Base-by-base conservation (phyloP, 108 stramenopile genomes). In the Conticribra weissflogii region DNA sequence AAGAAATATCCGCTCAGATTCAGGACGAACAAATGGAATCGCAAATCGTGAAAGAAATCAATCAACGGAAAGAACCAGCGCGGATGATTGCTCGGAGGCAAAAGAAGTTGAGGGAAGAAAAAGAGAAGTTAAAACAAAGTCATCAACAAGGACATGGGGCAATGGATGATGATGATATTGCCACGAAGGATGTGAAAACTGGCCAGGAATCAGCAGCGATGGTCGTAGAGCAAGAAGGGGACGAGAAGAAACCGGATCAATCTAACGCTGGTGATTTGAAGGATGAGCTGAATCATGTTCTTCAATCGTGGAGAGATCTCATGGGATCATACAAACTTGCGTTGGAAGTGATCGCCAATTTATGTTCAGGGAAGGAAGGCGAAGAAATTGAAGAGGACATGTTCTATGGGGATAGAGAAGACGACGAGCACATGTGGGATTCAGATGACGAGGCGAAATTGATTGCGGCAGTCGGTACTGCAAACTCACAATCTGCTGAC, bases 61-160 rank as follows among this genome's bases (percentile, higher is more conserved):
- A 85, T 52, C 74, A 76, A 14, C 77, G 86, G 19, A 79, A 87
- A 21, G 91, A 93, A 73, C 84, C 88, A 14, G 86, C 91, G 0
- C 50, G 87, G 47, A 16, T 63, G 16, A 93, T 93, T 76, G 91
- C 88, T 1, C 51, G 83, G 19, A 63, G 91, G 29, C 88, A 87
- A 62, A 85, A 89, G 75, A 51, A 81, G 53, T 68, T 72, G 69
- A 76, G 78, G 25, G 33, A 69, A 31, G 30, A 61, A 21, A 8
- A 41, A 51, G 17, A 60, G 69, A 73, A 2, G 65, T 64, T 36
- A n/a, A 69, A 52, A 16, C 52, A 50, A 53, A 18, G 24, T 27
- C 32, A 25, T 24, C 57, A 28, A 68, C 25, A 0, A 16, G 30
- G 32, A 36, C 63, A 71, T 56, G 47, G 61, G 53, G 44, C 58